These are phyloP conservation scores for Rhodosporidiobolus sp. DNA, from an alignment of 768 basidiomycete genomes.

Conservation along the genomic window DNA sequence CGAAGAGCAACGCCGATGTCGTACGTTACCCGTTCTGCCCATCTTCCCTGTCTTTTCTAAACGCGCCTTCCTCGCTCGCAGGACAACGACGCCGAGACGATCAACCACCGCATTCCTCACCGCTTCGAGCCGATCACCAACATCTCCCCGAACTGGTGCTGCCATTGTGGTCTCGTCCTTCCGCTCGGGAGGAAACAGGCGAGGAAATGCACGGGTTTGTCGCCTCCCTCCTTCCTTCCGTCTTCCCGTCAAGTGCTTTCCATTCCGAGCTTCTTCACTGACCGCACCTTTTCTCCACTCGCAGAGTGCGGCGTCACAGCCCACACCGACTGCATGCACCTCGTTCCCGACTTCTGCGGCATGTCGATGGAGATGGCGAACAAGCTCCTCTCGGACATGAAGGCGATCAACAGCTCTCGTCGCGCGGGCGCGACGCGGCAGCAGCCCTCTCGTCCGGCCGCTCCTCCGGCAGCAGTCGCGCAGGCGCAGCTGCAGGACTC, in stretches of 20 bases:
- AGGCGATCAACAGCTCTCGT: conserved; percentile 55
- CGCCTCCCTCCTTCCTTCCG: too few species aligned
- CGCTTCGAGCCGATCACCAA: conserved; percentile 96
- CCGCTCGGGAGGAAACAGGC: conserved; percentile 96
- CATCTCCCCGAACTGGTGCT: conserved; percentile 98
- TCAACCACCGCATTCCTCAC: conserved; percentile 98
- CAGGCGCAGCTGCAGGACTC: conserved; percentile 16
- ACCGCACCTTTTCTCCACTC: not conserved
- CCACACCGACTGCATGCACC: conserved; percentile 79
- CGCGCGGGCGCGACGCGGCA: not conserved
- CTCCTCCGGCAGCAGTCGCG: conserved; percentile 11
- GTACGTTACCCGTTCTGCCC: conserved; percentile 55
- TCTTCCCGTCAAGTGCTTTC: too few species aligned
- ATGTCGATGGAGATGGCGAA: conserved; percentile 99
- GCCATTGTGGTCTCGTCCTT: conserved; percentile 93
- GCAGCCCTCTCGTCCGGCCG: conserved; percentile 14
- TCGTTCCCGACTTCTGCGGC: conserved; percentile 98
- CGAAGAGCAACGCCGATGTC: conserved; percentile 82
- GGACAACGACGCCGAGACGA: conserved; percentile 90
- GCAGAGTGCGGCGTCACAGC: conserved; percentile 90
- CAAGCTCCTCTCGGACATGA: conserved; percentile 82
- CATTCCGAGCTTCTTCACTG: too few species aligned
- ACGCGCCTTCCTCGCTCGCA: conserved; percentile 45
- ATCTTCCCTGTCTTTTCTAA: not conserved
- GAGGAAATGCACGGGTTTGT: conserved; percentile 70